Evolutionary conservation across 495 filamentous ascomycete species (phyloP), one percentile per base, ranked within the genome.

Genomic region (Daldinia loculata): DNA sequence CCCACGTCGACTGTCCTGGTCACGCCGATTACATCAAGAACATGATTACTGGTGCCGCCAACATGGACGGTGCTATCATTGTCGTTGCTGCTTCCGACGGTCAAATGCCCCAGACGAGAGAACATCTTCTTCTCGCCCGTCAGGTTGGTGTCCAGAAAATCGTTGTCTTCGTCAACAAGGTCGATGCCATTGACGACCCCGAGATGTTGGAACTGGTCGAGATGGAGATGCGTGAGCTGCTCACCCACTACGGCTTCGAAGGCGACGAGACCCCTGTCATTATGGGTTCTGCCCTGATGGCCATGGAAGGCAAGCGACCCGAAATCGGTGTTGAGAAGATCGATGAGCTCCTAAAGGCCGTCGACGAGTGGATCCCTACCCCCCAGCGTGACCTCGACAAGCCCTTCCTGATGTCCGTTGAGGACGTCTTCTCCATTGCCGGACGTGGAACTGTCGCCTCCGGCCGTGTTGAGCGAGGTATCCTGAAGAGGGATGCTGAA

Each of bases 21-120:
- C 95, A 99, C 89, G 95, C 95, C 79, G 95, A 99, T 93, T 99
- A 98, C 87, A 98, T 99, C 84, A 99, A 99, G 90, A 99, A 99
- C 89, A 98, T 98, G 94, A 98, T 98, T 81, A 97, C 94, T 72
- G 94, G 94, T 87, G 92, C 94, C 66, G 93, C 95, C 70, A 93
- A 89, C 86, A 98, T 98, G 94, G 94, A 98, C 75, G 94, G 95
- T 78, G 95, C 95, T 71, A 93, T 99, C 77, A 97, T 99, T 81
- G 95, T 99, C 65, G 96, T 98, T 76, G 96, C 95, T 79, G 95
- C 95, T 80, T 97, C 93, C 29, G 95, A 99, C 80, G 95, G 95
- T 82, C 95, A 98, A 87, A 99, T 99, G 95, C 95, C 95, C 78
- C 95, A 99, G 86, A 99, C 95, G 62, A 89, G 95, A 84, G 95